Base-by-base conservation (phyloP, 2,329 filamentous ascomycete species). In the Cladosporium sp. region DNA sequence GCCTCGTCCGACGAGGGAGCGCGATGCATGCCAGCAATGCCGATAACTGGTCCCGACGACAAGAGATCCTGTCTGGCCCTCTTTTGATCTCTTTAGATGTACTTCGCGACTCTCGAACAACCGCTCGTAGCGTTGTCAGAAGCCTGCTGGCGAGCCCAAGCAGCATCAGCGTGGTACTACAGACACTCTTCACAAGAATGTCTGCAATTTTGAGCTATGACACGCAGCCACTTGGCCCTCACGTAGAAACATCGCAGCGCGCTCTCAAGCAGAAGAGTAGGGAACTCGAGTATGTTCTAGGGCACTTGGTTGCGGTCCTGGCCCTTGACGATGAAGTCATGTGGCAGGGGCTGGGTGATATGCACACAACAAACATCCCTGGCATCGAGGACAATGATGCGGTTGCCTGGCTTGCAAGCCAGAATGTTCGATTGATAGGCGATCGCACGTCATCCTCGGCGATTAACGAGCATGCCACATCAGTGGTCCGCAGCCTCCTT, bases 81-180 rank as follows among this genome's bases (percentile, higher is more conserved):
- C 78, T 97, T 21, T 90, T 97, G 68, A 79, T 96, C 12, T 84
- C 96, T 68, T 81, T 98, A 29, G 94, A 98, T 77, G 85, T 89
- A 1, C 81, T 98, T 1, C 79, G 86, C 21, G 89, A 93, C 66
- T 88, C 92, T 67, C 84, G 86, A 23, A 89, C 88, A 2, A 91
- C 93, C 71, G 80, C 90, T 16, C 92, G 89, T 68, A 89, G 92
- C 78, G 89, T 90, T 29, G 87, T 92, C 46, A 90, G 89, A 71
- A 88, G 86, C 58, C 97, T 94, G 93, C 82, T 98, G 3, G 89
- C 91, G 71, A 88, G 80, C 63, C 73, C 85, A 11, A 79, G 84
- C 16, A 85, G 80, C 49, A 78, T 88, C 33, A 81, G 83, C 63
- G 82, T 78, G 72, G 79, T 84, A 7, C 78, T 80, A 60, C 74